A percentile compares a stretch with the other conserved stretches of the same genome.
Conservation (phyloP, 768 basidiomycete species). For the Tephrocybe sp. region DNA sequence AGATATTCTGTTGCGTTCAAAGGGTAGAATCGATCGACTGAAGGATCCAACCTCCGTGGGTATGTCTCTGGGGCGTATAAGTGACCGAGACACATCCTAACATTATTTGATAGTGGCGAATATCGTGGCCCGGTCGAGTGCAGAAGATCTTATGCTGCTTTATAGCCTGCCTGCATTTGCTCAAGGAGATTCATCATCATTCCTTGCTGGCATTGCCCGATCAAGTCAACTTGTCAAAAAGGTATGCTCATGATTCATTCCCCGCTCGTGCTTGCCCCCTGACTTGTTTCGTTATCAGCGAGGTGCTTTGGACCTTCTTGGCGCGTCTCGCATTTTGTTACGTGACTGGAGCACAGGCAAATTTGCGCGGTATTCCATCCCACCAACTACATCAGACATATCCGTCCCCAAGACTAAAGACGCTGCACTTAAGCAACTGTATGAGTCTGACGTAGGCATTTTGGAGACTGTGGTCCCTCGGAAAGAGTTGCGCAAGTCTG, state of each 20-base stretch:
- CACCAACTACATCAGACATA: conserved; percentile 27
- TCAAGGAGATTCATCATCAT: conserved; percentile 62
- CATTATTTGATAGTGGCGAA: conserved; percentile 47
- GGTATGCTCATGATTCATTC: conserved; percentile 35
- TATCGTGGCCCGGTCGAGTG: conserved; percentile 63
- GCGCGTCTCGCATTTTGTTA: conserved; percentile 75
- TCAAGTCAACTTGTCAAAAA: conserved; percentile 74
- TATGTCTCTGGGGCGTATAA: conserved; percentile 31
- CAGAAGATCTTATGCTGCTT: conserved; percentile 86
- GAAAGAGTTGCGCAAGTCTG: conserved; percentile 65
- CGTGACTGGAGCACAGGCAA: conserved; percentile 82
- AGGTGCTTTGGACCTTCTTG: conserved; percentile 68
- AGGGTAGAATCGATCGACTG: conserved; percentile 80
- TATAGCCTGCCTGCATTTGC: conserved; percentile 83
- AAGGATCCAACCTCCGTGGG: conserved; percentile 76
- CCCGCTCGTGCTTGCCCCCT: conserved; percentile 1
- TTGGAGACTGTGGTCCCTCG: conserved; percentile 47
- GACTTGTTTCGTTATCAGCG: conserved; percentile 40
- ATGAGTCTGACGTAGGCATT: conserved; percentile 47
- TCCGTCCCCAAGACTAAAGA: conserved; percentile 8
- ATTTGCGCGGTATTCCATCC: conserved; percentile 69
- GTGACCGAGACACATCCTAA: conserved; percentile 10
- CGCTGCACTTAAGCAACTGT: conserved; percentile 25
- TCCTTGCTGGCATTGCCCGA: conserved; percentile 77
- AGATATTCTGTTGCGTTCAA: conserved; percentile 76